A percentile compares a stretch with the other conserved stretches of the same genome.
Evolutionary conservation across 805 yeast genomes (phyloP).

Genomic region (Yarrowia bubula): DNA sequence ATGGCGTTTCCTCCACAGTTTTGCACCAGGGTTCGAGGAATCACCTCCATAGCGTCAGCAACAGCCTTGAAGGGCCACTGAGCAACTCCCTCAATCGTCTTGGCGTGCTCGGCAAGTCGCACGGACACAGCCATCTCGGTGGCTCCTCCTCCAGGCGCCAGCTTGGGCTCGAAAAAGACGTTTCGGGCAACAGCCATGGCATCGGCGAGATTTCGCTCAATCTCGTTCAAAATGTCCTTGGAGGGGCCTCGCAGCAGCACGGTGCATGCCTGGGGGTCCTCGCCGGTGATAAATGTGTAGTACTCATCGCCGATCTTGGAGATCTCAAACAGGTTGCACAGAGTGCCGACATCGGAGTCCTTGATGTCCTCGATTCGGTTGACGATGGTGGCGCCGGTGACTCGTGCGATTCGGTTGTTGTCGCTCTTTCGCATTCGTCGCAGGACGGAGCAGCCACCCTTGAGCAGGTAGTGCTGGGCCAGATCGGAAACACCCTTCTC

Average conservation of each 20-base stretch:
- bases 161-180: constrained; percentile 88
- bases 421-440: constrained; percentile 95
- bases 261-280: constrained; percentile 90
- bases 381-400: constrained; percentile 96
- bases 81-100: constrained; percentile 86
- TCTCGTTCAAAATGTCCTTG: constrained; percentile 92
- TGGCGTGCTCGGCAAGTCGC: constrained; percentile 82
- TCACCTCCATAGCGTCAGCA: constrained; percentile 97
- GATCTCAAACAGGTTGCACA: constrained; percentile 87
- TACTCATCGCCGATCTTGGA: constrained; percentile 97
- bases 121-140: constrained; percentile 98
- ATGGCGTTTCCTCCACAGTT: constrained; percentile 98
- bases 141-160: constrained; percentile 99
- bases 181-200: constrained; percentile 98
- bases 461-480: constrained; percentile 93
- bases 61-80: constrained; percentile 99
- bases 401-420: constrained; percentile 93
- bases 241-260: constrained; percentile 92
- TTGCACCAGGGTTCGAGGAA: constrained; percentile 95
- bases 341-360: constrained; percentile 83
- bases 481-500: constrained; percentile 98
- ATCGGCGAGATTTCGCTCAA: constrained; percentile 95
- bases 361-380: constrained; percentile 92
- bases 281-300: constrained; percentile 74
- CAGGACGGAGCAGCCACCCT: constrained; percentile 88